Conservation (phyloP, 2,329 filamentous ascomycete species). For the Xylariaceae sp. region DNA sequence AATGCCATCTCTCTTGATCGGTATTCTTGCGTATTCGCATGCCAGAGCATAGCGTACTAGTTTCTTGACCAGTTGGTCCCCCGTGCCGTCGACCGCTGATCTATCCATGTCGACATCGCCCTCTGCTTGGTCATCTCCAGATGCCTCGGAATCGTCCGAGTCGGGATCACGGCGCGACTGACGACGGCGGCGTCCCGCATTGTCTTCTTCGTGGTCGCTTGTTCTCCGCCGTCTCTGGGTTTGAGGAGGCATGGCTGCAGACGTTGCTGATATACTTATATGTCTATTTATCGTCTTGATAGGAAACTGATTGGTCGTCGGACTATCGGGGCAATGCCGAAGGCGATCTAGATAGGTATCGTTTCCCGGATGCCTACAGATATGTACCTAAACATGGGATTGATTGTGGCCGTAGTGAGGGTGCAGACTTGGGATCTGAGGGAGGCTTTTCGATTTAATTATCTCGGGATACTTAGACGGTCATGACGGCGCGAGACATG, state of each 20-base stretch:
- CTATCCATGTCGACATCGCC: conserved; percentile 29
- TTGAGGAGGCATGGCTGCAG: conserved; percentile 32
- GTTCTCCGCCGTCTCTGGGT: conserved; percentile 36
- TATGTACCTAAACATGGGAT: too few species aligned
- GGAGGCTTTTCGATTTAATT: too few species aligned
- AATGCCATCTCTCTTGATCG: conserved; percentile 64
- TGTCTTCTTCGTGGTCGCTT: conserved; percentile 43
- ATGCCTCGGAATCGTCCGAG: conserved; percentile 41
- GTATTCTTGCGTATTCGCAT: conserved; percentile 64
- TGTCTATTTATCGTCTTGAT: too few species aligned
- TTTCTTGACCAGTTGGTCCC: conserved; percentile 63
- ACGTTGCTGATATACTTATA: too few species aligned
- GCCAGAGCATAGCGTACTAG: conserved; percentile 70
- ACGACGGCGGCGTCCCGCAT: conserved; percentile 33
- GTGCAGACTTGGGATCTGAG: too few species aligned
- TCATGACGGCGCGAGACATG: too few species aligned
- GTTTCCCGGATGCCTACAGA: too few species aligned
- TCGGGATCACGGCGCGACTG: conserved; percentile 30
- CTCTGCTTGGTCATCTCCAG: conserved; percentile 27
- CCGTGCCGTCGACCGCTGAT: conserved; percentile 35
- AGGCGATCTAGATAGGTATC: too few species aligned
- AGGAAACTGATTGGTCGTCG: too few species aligned
- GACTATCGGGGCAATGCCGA: too few species aligned
- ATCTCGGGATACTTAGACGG: too few species aligned
- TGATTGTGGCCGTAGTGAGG: too few species aligned